A percentile compares a stretch with the other conserved stretches of the same genome.
phyloP scores from a whole-genome alignment of 129 eudicot genomes.

The Flaveria ramosissima region DNA sequence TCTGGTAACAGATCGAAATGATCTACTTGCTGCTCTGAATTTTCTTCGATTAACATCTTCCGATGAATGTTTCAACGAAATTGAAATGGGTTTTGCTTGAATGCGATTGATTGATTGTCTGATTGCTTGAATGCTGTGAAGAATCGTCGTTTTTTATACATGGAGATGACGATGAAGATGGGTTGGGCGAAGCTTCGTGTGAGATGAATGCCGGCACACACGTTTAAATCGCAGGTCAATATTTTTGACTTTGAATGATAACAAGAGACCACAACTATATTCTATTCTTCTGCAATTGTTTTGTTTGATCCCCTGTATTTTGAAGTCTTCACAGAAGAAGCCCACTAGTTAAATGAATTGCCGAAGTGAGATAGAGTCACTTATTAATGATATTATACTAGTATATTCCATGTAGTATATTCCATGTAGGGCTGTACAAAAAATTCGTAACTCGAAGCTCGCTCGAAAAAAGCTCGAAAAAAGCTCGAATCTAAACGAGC shows the following conservation, averaged over 20 bases:
- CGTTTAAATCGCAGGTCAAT: conserved; percentile 25
- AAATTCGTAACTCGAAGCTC: too few relatives aligned
- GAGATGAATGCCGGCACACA: conserved; percentile 21
- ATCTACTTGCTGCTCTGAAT: conserved; percentile 33
- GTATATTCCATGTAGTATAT: too few relatives aligned
- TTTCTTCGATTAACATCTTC: conserved; percentile 21
- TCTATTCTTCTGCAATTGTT: too few relatives aligned
- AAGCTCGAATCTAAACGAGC: too few relatives aligned
- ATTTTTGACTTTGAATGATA: conserved; percentile 27
- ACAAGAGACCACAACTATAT: too few relatives aligned
- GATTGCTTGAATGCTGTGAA: background rate
- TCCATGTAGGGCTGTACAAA: too few relatives aligned
- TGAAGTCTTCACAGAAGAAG: too few relatives aligned
- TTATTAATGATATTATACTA: too few relatives aligned
- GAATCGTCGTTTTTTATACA: background rate
- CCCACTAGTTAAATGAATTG: too few relatives aligned
- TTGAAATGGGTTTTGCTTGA: background rate
- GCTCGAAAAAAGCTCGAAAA: too few relatives aligned
- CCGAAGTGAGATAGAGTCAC: too few relatives aligned
- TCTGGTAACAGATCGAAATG: conserved; percentile 65
- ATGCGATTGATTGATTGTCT: background rate
- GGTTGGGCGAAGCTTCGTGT: conserved; percentile 4
- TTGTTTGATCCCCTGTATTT: too few relatives aligned
- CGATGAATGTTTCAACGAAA: background rate
- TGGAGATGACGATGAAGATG: conserved; percentile 11